Conservation (phyloP, 257 asterid genomes). For the Solanum sparsipilum region DNA sequence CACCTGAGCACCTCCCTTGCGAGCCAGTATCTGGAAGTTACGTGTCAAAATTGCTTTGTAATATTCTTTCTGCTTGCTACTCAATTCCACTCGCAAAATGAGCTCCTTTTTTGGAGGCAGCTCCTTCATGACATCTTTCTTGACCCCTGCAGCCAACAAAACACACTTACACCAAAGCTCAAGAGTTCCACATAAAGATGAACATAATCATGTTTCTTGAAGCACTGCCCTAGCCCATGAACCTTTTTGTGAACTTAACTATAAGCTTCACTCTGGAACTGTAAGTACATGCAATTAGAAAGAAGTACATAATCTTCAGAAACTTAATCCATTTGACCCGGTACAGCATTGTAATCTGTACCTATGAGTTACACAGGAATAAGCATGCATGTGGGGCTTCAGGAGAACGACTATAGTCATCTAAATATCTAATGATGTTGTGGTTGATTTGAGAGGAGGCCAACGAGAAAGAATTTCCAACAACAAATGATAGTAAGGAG, state of each 20-base stretch:
- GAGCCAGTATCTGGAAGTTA: constrained; percentile 84
- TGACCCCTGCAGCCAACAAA: constrained; percentile 51
- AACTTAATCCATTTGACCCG: not conserved
- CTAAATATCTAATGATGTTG: not conserved
- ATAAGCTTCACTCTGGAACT: not conserved
- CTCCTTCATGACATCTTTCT: constrained; percentile 95
- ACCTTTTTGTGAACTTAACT: not conserved
- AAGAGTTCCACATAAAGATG: not conserved
- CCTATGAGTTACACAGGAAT: not conserved
- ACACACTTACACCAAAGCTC: not conserved
- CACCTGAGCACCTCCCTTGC: constrained; percentile 98
- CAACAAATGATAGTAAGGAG: not conserved
- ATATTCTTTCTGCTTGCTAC: constrained; percentile 93
- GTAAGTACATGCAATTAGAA: not conserved
- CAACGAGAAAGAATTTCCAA: not conserved
- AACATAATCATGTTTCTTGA: not conserved
- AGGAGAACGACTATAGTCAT: not conserved
- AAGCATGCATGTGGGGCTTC: not conserved
- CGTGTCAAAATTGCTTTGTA: constrained; percentile 96
- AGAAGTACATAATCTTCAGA: not conserved
- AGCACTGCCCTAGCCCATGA: not conserved
- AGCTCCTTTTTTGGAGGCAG: constrained; percentile 93
- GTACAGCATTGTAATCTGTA: not conserved
- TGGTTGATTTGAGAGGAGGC: not conserved
- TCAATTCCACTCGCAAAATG: constrained; percentile 88